These are phyloP conservation scores for Cadophora sp. DNA, from an alignment of 2,329 filamentous ascomycete species.

Conservation along the genomic window DNA sequence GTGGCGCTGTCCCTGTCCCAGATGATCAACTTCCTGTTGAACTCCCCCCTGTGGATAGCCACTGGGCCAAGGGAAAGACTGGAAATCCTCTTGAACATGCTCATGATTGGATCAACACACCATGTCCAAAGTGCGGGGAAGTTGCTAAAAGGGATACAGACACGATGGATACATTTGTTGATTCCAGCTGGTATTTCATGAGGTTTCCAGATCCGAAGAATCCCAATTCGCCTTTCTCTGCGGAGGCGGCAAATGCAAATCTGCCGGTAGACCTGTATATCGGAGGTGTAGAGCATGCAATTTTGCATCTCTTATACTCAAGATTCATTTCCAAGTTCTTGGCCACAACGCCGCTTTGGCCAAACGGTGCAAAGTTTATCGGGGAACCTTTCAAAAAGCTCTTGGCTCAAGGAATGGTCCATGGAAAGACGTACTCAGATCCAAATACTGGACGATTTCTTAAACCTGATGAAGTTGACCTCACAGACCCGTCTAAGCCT, in stretches of 20 bases:
- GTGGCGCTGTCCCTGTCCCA: conserved; percentile 81
- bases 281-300: conserved; percentile 89
- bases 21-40: conserved; percentile 77
- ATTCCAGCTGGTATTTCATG: conserved; percentile 94
- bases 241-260: conserved; percentile 58
- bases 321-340: conserved; percentile 92
- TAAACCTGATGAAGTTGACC: conserved; percentile 75
- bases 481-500: conserved; percentile 61
- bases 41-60: conserved; percentile 71
- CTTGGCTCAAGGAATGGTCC: conserved; percentile 91
- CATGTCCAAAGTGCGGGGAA: conserved; percentile 75
- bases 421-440: conserved; percentile 82
- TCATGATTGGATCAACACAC: conserved; percentile 75
- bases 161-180: conserved; percentile 96
- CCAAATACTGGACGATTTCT: conserved; percentile 78
- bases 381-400: conserved; percentile 84
- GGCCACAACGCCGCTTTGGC: conserved; percentile 59
- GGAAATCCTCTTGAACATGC: conserved; percentile 81
- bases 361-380: conserved; percentile 49
- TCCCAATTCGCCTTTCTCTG: conserved; percentile 62
- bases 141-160: conserved; percentile 84
- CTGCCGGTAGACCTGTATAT: conserved; percentile 89
- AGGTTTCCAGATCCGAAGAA: conserved; percentile 79
- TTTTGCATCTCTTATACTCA: conserved; percentile 86
- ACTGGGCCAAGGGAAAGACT: conserved; percentile 71